Evolutionary conservation across 2,329 filamentous ascomycete genomes (phyloP).

Genomic region (Cercospora sesami): DNA sequence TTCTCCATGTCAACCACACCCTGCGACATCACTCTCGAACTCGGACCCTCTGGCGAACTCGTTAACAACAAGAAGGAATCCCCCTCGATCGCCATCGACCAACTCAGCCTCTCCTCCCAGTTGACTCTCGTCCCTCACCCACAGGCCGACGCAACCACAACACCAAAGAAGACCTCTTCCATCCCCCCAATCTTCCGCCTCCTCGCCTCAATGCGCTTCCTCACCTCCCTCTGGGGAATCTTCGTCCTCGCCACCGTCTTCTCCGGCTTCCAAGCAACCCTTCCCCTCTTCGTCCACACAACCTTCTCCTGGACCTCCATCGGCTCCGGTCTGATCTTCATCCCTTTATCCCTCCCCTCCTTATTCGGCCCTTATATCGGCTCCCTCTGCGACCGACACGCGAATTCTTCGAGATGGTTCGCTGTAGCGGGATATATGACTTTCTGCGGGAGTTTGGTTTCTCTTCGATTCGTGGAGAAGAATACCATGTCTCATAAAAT

Average conservation of each 20-base stretch:
- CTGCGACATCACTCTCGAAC: not conserved
- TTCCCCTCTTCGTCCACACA: slow-evolving; percentile 24
- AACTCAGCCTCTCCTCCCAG: slow-evolving; percentile 4
- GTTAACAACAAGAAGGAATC: not conserved
- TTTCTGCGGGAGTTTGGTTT: slow-evolving; percentile 18
- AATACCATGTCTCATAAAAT: slow-evolving; percentile 20
- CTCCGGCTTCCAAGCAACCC: slow-evolving; percentile 27
- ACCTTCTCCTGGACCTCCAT: slow-evolving; percentile 28
- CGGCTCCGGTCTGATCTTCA: slow-evolving; percentile 30
- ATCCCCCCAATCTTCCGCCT: slow-evolving; percentile 26
- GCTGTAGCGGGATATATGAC: slow-evolving; percentile 22
- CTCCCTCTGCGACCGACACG: slow-evolving; percentile 23
- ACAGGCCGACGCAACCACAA: not conserved
- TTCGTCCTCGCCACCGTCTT: slow-evolving; percentile 26
- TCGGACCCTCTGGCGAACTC: not conserved
- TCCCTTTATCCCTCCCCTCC: slow-evolving; percentile 27
- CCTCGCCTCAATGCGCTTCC: slow-evolving; percentile 25
- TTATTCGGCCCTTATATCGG: slow-evolving; percentile 31
- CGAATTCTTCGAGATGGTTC: slow-evolving; percentile 24
- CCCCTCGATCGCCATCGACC: slow-evolving; percentile 2
- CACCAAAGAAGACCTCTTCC: not conserved
- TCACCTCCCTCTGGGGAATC: slow-evolving; percentile 26
- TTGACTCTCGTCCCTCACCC: not conserved
- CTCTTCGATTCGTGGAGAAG: slow-evolving; percentile 24
- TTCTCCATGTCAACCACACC: not conserved